Percentiles rank a stretch among this genome's conserved stretches.
Evolutionary conservation across 1,284 basidiomycete species (phyloP).

Genomic region (Apiotrichum montevideense): DNA sequence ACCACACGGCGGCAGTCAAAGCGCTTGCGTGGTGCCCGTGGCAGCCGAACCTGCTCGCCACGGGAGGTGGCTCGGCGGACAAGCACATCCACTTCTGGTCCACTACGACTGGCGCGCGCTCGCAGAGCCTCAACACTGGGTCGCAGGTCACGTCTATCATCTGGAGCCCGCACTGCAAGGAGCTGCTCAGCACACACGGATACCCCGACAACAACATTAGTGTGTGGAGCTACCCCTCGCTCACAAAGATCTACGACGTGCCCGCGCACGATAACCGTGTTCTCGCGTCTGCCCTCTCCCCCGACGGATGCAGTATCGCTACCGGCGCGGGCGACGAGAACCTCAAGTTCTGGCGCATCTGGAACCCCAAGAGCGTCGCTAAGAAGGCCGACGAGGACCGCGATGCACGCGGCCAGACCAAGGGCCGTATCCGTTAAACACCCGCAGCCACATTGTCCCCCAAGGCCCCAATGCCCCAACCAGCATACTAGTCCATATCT

Average conservation of each 20-base stretch:
- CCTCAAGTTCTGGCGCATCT: slow-evolving; percentile 60
- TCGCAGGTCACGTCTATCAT: slow-evolving; percentile 89
- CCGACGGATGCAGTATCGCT: slow-evolving; percentile 79
- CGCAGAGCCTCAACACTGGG: slow-evolving; percentile 74
- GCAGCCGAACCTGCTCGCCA: slow-evolving; percentile 85
- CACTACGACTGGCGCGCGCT: slow-evolving; percentile 76
- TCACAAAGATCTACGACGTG: slow-evolving; percentile 78
- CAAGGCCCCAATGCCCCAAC: too few species aligned
- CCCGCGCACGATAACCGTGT: slow-evolving; percentile 89
- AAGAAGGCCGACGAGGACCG: slow-evolving; percentile 31
- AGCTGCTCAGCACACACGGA: slow-evolving; percentile 87
- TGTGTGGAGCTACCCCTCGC: slow-evolving; percentile 51
- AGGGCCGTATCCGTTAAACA: slow-evolving; percentile 15
- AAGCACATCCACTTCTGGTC: slow-evolving; percentile 93
- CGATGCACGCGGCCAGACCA: slow-evolving; percentile 12
- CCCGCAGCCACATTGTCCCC: too few species aligned
- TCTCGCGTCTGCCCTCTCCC: slow-evolving; percentile 74
- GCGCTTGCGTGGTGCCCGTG: slow-evolving; percentile 97
- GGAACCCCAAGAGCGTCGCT: slow-evolving; percentile 35
- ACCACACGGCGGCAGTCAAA: slow-evolving; percentile 93
- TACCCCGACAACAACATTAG: slow-evolving; percentile 63
- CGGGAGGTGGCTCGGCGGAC: slow-evolving; percentile 91
- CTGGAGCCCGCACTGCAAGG: slow-evolving; percentile 84
- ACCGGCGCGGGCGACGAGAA: slow-evolving; percentile 91
- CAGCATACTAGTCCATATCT: too few species aligned